Evolutionary conservation across 306 rosid species (phyloP).

Genomic region (Coriaria nepalensis): DNA sequence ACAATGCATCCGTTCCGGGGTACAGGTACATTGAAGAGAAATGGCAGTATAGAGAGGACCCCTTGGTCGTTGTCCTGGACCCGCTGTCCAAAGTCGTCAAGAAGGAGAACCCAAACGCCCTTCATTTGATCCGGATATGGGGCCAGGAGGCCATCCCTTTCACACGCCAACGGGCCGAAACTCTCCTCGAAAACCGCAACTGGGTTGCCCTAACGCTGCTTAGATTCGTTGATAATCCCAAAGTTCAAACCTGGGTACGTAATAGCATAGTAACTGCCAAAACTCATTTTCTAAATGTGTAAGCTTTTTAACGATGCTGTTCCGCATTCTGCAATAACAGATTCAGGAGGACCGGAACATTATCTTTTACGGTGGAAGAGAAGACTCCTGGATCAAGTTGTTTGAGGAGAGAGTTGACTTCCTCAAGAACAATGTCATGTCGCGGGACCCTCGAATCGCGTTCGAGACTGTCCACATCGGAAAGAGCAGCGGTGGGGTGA

Average conservation of each 20-base stretch:
- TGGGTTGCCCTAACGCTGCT: slow-evolving; percentile 4
- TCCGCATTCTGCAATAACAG: slow-evolving; percentile 14
- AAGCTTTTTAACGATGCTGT: neutral
- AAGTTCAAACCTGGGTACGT: slow-evolving; percentile 16
- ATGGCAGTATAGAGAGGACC: slow-evolving; percentile 26
- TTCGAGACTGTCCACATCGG: slow-evolving; percentile 22
- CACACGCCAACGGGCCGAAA: neutral
- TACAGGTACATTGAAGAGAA: slow-evolving; percentile 23
- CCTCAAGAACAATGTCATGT: slow-evolving; percentile 21
- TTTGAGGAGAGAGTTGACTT: slow-evolving; percentile 29
- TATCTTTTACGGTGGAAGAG: slow-evolving; percentile 56
- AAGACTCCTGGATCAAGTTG: slow-evolving; percentile 45
- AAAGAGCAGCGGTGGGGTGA: slow-evolving; percentile 13
- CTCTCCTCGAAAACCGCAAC: neutral
- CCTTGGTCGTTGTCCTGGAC: slow-evolving; percentile 23
- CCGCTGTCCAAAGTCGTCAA: slow-evolving; percentile 10
- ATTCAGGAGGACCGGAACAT: slow-evolving; percentile 35
- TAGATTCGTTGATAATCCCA: slow-evolving; percentile 8
- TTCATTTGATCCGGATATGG: slow-evolving; percentile 14
- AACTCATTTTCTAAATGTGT: too few species aligned
- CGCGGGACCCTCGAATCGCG: neutral
- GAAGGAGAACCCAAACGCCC: slow-evolving; percentile 12
- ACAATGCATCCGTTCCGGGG: slow-evolving; percentile 10
- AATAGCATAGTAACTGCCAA: too few species aligned
- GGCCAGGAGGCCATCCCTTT: slow-evolving; percentile 19